Evolutionary conservation across 1,284 basidiomycete genomes (phyloP), one percentile per base, ranked within the genome.

Genomic region (Earliella scabrosa): DNA sequence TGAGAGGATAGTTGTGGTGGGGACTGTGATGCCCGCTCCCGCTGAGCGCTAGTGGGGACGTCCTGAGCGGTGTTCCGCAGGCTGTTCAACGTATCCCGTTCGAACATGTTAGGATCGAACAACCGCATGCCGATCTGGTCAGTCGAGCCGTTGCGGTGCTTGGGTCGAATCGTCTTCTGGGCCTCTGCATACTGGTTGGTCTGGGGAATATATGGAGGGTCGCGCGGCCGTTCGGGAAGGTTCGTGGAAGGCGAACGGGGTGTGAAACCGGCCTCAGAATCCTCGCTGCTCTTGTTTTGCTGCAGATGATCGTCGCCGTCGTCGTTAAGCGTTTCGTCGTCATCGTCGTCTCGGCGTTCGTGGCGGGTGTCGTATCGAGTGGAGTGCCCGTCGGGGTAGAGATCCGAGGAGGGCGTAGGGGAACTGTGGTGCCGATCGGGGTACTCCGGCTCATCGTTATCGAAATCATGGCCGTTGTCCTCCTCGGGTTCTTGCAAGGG

Each of bases 401-500:
- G 61, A 64, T 85, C 84, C 13, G 83, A 82, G 5, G 82, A 82
- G 1, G 83, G 81, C 2, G 79, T 76, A 3, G 85, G 83, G 5
- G 85, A 86, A 27, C 59, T 61, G 23, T 61, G 70, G 52, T 70
- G 74, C 16, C 68, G 68, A 48, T 75, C 59, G 68, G 74, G 45
- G 66, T 73, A 70, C 48, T 68, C 64, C 21, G 60, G 53, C 45
- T 73, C 73, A 56, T 76, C 54, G 56, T 69, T 63, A 26, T 61
- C 55, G 43, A 54, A 63, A 31, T 69, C 64, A 49, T 68, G 66
- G 38, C 71, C 68, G 10, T 77, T 71, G 59, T 89, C 86, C 63
- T 90, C 88, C 63, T 90, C 88, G 24, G 80, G 77, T 61, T 91
- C 88, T 69, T 92, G 88, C 2, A 91, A 81, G 6, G 89, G 90